phyloP scores from a whole-genome alignment of 2,329 filamentous ascomycete genomes.

The Pseudogymnoascus pannorum region DNA sequence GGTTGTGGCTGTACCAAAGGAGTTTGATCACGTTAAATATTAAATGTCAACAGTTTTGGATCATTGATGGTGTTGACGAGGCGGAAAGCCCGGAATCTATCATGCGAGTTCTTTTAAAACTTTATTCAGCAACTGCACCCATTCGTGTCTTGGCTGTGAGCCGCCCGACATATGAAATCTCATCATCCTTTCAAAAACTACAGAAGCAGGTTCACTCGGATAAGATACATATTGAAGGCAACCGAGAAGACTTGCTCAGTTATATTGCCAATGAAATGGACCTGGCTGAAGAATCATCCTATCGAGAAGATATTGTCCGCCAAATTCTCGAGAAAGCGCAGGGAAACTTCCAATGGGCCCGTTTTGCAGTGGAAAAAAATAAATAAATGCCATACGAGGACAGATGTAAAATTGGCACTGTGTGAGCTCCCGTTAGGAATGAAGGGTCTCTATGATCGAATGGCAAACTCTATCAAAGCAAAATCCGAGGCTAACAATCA shows the following conservation, averaged over 20 bases:
- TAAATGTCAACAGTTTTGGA: background rate
- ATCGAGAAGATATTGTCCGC: conserved; percentile 19
- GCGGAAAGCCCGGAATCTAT: conserved; percentile 19
- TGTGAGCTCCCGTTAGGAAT: conserved; percentile 27
- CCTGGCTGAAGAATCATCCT: conserved; percentile 13
- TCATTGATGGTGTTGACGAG: conserved; percentile 14
- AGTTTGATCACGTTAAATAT: conserved; percentile 1
- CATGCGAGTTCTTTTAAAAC: conserved; percentile 25
- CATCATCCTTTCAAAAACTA: conserved; percentile 16
- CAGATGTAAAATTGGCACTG: conserved; percentile 23
- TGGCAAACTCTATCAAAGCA: conserved; percentile 22
- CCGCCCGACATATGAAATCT: conserved; percentile 23
- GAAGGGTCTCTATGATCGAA: conserved; percentile 29
- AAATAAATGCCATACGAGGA: conserved; percentile 22
- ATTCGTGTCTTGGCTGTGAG: conserved; percentile 29
- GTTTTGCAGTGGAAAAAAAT: conserved; percentile 28
- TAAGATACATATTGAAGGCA: conserved; percentile 15
- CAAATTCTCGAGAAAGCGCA: conserved; percentile 23
- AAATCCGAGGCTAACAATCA: conserved; percentile 11
- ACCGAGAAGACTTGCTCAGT: conserved; percentile 16
- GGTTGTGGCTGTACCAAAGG: conserved; percentile 4
- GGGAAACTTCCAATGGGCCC: conserved; percentile 32
- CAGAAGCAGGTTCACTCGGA: background rate
- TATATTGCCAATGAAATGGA: conserved; percentile 22
- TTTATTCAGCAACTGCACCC: conserved; percentile 14